phyloP scores from a whole-genome alignment of 2,329 filamentous ascomycete species.

The Tympanopsis confertula region DNA sequence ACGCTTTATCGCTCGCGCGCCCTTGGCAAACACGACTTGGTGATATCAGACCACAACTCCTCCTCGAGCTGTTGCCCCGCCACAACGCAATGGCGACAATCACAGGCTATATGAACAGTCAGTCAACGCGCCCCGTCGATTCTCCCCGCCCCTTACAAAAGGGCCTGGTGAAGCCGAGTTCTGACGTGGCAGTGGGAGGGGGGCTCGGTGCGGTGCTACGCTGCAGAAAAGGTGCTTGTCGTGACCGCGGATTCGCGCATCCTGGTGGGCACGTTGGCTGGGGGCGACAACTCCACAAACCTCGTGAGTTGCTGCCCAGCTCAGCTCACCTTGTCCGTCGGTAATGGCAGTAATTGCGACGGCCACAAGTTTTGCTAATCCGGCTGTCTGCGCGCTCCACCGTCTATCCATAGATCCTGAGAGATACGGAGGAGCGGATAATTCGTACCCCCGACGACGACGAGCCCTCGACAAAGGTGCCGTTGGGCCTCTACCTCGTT shows the following conservation, averaged over 20 bases:
- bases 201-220: neutral
- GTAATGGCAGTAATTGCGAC: neutral
- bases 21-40: too few species aligned
- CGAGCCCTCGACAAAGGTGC: constrained; percentile 68
- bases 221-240: constrained; percentile 78
- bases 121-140: neutral
- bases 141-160: neutral
- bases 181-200: too few species aligned
- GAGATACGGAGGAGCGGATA: constrained; percentile 74
- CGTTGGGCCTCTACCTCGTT: constrained; percentile 81
- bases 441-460: constrained; percentile 77
- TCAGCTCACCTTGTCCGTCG: neutral
- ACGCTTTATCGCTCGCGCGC: too few species aligned
- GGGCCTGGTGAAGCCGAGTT: too few species aligned
- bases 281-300: constrained; percentile 86
- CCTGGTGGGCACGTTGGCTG: constrained; percentile 69
- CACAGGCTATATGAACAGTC: neutral
- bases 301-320: constrained; percentile 35
- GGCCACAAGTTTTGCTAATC: neutral
- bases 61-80: too few species aligned
- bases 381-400: neutral
- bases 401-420: constrained; percentile 48
- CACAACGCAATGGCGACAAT: neutral
- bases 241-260: constrained; percentile 88
- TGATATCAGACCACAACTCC: too few species aligned